Evolutionary conservation across 2,329 filamentous ascomycete species (phyloP).

Genomic region (Sporothrix variecibatus): DNA sequence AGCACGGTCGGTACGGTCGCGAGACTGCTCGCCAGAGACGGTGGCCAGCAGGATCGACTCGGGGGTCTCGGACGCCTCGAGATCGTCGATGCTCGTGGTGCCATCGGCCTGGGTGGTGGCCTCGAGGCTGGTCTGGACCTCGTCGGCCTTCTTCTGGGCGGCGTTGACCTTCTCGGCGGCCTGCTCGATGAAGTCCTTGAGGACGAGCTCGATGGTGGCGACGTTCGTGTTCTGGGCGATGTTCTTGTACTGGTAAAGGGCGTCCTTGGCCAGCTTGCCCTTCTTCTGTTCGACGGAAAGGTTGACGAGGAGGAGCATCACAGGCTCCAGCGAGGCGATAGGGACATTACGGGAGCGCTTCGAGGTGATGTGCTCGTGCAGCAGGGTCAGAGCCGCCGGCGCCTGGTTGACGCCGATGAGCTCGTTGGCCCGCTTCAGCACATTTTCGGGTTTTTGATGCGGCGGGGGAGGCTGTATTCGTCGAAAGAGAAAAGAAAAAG

Average conservation of each 20-base stretch:
- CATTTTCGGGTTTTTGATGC: conserved; percentile 98
- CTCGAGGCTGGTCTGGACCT: conserved; percentile 86
- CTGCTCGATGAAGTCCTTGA: conserved; percentile 97
- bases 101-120: conserved; percentile 59
- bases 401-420: conserved; percentile 97
- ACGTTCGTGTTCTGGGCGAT: conserved; percentile 99
- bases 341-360: conserved; percentile 97
- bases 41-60: conserved; percentile 98
- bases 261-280: conserved; percentile 97
- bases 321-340: conserved; percentile 92
- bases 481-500: conserved; percentile 2
- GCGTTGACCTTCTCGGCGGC: conserved; percentile 95
- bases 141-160: conserved; percentile 93
- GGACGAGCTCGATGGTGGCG: conserved; percentile 93
- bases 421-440: conserved; percentile 96
- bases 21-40: conserved; percentile 95
- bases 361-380: conserved; percentile 98
- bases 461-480: conserved; percentile 77
- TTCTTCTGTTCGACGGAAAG: conserved; percentile 96
- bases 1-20: conserved; percentile 94
- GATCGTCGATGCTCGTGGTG: conserved; percentile 81
- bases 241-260: conserved; percentile 99
- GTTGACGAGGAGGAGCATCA: conserved; percentile 97
- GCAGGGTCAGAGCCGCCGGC: conserved; percentile 85
- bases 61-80: conserved; percentile 95